phyloP scores from a whole-genome alignment of 129 eudicot species.

The Arctium minus region DNA sequence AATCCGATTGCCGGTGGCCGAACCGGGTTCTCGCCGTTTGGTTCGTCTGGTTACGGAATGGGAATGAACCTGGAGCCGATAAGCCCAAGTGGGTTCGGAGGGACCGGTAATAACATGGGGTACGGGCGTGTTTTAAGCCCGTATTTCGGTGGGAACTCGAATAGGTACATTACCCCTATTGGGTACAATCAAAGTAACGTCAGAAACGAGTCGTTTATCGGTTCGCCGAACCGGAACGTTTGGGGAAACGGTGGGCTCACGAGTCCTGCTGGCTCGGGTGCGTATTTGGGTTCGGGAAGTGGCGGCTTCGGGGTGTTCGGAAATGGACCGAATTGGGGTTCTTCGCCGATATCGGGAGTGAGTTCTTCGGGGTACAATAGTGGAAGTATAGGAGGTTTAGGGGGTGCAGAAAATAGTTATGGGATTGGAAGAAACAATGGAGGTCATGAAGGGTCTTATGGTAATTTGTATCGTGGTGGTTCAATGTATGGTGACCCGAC shows the following conservation, averaged over 20 bases:
- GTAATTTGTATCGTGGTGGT: constrained; percentile 56
- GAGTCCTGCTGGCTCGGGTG: constrained; percentile 39
- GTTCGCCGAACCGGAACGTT: constrained; percentile 43
- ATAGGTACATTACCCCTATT: constrained; percentile 58
- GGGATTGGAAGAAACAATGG: constrained; percentile 50
- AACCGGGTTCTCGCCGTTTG: constrained; percentile 59
- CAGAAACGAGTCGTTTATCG: constrained; percentile 53
- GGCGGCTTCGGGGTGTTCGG: constrained; percentile 72
- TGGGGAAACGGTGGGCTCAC: constrained; percentile 68
- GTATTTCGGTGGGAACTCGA: constrained; percentile 44
- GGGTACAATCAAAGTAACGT: constrained; percentile 46
- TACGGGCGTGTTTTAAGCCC: constrained; percentile 65
- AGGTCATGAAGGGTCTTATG: constrained; percentile 58
- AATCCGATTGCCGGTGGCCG: constrained; percentile 53
- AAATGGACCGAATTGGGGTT: constrained; percentile 58
- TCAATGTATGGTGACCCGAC: constrained; percentile 60
- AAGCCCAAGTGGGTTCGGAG: constrained; percentile 53
- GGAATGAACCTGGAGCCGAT: constrained; percentile 64
- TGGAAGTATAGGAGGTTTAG: constrained; percentile 47
- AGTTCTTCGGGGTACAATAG: constrained; percentile 47
- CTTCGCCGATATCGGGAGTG: constrained; percentile 47
- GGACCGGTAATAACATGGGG: constrained; percentile 42
- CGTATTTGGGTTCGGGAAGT: constrained; percentile 58
- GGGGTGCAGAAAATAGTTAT: constrained; percentile 48
- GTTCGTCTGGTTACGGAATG: constrained; percentile 68